A percentile compares a stretch with the other conserved stretches of the same genome.
Evolutionary conservation across 164 flowering plant genomes (phyloP).

Genomic region (Stephania yunnanensis): DNA sequence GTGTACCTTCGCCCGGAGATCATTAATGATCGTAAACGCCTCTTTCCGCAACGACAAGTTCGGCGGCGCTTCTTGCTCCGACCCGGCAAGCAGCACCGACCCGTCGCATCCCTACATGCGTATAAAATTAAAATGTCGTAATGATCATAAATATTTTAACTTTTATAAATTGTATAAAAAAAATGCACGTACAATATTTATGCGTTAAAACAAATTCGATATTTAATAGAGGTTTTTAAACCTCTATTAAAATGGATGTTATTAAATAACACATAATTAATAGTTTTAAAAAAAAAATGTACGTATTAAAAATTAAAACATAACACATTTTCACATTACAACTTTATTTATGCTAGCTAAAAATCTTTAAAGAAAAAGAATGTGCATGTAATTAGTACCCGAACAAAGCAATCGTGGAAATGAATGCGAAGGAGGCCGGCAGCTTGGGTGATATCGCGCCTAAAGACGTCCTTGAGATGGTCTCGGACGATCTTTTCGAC

Average conservation of each 20-base stretch:
- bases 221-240: no score
- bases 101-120: conserved; percentile 53
- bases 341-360: no score
- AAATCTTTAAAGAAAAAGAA: not conserved
- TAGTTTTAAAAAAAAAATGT: no score
- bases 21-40: conserved; percentile 38
- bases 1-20: conserved; percentile 29
- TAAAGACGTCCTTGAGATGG: conserved; percentile 40
- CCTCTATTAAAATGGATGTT: no score
- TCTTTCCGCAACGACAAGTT: conserved; percentile 30
- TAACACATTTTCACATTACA: no score
- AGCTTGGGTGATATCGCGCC: conserved; percentile 47
- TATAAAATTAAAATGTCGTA: no score
- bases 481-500: conserved; percentile 45
- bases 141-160: no score
- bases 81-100: conserved; percentile 54
- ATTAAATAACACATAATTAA: no score
- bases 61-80: conserved; percentile 44
- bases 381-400: conserved; percentile 25
- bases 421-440: conserved; percentile 71
- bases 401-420: conserved; percentile 76
- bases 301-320: no score
- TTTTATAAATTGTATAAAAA: no score
- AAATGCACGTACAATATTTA: no score
- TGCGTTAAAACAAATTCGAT: no score